Base-by-base conservation (phyloP, 768 basidiomycete genomes). In the Leccinum subtestaceum region DNA sequence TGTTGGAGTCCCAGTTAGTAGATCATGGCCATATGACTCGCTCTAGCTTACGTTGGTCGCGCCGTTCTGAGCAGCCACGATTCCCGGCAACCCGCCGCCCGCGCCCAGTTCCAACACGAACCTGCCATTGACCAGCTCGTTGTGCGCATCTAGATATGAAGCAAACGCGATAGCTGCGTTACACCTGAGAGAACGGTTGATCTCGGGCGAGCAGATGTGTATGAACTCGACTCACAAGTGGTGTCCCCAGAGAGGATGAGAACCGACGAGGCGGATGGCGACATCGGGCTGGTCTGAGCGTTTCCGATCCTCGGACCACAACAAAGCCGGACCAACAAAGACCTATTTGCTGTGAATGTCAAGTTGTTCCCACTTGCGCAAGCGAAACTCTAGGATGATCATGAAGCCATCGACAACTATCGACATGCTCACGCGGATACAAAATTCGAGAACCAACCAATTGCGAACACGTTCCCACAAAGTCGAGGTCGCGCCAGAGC, bases 71-170 rank as follows among this genome's bases (percentile, higher is more conserved):
- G 81, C 84, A 0, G 87, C 77, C 2, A 95, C 82, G 7, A 99
- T 78, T 4, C 90, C 85, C 0, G 97, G 97, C 6, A 98, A 77
- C 2, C 87, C 96, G 1, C 93, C 95, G 0, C 95, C 97, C 0
- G 97, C 97, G 0, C 97, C 97, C 0, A 98, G 83, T 71, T 99
- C 97, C 1, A 98, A 77, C 0, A 98, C 85, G 51, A 70, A 73
- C 36, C 73, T 76, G 6, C 74, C 73, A 1, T 63, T 64, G 48
- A 83, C 86, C 0, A 88, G 63, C 1, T 78, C 70, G 0, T 67
- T 65, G 55, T 86, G 78, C 11, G 73, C 70, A 60, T 91, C 89
- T 2, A 92, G 76, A 68, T 85, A 91, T 0, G 83, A 78, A 12
- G 91, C 88, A 52, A 93, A 80, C 0, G 86, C 81, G 4, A 87